These are phyloP conservation scores for Mrakia frigida DNA, from an alignment of 768 basidiomycete species.

Conservation along the genomic window DNA sequence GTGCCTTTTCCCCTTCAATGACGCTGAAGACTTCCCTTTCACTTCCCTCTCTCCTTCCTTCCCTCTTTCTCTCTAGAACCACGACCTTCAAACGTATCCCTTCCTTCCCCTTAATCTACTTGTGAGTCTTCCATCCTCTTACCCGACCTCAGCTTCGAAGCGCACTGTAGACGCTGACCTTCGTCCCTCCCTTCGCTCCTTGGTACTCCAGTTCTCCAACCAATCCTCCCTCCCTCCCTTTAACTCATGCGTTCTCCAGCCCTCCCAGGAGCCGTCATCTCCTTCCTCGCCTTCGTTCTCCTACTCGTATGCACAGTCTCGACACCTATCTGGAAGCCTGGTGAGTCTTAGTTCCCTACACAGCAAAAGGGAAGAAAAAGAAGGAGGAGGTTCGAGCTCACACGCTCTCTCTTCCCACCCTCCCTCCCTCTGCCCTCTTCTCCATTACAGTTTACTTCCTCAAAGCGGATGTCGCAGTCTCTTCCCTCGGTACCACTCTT, in stretches of 20 bases:
- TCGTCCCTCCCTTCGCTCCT: neutral
- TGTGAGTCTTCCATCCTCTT: neutral
- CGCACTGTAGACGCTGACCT: too few relatives aligned
- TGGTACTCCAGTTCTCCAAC: neutral
- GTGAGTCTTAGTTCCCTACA: neutral
- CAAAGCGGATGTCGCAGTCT: neutral
- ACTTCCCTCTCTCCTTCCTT: neutral
- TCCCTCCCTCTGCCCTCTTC: neutral
- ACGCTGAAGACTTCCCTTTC: neutral
- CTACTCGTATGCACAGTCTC: constrained; percentile 18
- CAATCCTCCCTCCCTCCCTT: neutral
- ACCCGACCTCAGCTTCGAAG: neutral
- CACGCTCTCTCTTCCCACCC: neutral
- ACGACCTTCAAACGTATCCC: neutral
- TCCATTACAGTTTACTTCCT: constrained; percentile 12
- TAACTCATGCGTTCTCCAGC: constrained; percentile 4
- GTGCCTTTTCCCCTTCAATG: neutral
- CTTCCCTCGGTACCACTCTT: neutral
- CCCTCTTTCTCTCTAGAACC: neutral
- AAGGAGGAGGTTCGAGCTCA: constrained; percentile 2
- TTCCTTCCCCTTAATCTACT: neutral
- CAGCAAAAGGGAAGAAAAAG: neutral
- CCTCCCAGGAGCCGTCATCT: constrained; percentile 18
- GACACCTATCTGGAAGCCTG: constrained; percentile 17
- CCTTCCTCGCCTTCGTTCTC: constrained; percentile 13